phyloP scores from a whole-genome alignment of 495 filamentous ascomycete species.

The Glonium stellatum region DNA sequence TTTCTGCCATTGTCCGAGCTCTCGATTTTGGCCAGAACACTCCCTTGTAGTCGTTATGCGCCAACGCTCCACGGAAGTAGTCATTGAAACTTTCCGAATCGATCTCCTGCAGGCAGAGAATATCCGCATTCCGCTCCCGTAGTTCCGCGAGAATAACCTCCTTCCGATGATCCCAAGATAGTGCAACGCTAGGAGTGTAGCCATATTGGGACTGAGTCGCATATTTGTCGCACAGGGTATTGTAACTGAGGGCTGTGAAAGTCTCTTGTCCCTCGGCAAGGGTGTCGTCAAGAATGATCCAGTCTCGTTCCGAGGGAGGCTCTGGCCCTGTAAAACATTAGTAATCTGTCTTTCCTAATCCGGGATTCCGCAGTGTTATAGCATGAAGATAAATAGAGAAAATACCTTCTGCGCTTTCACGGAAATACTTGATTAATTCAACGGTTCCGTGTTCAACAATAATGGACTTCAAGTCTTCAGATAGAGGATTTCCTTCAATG shows the following conservation, averaged over 20 bases:
- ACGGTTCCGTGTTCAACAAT: conserved; percentile 82
- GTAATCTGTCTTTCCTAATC: conserved; percentile 24
- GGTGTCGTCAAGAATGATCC: conserved; percentile 60
- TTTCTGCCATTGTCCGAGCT: conserved; percentile 83
- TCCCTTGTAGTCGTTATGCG: conserved; percentile 81
- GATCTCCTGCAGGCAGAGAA: conserved; percentile 89
- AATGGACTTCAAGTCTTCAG: conserved; percentile 62
- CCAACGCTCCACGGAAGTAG: conserved; percentile 75
- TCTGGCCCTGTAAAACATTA: conserved; percentile 49
- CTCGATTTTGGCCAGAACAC: conserved; percentile 82
- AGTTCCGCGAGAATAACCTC: conserved; percentile 76
- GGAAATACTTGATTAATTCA: conserved; percentile 70
- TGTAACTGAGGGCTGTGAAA: conserved; percentile 82
- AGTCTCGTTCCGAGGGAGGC: conserved; percentile 68
- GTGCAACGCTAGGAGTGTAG: conserved; percentile 69
- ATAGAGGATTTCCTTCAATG: conserved; percentile 83
- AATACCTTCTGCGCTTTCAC: conserved; percentile 76
- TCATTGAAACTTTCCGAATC: conserved; percentile 84
- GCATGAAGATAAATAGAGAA: conserved; percentile 11
- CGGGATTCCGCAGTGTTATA: not conserved
- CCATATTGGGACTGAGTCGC: conserved; percentile 79
- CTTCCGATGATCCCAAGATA: conserved; percentile 80
- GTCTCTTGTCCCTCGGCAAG: conserved; percentile 45
- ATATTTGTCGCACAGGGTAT: conserved; percentile 87
- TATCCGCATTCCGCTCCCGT: conserved; percentile 70